Conservation (phyloP, 345 rosid species). For the Heritiera littoralis region DNA sequence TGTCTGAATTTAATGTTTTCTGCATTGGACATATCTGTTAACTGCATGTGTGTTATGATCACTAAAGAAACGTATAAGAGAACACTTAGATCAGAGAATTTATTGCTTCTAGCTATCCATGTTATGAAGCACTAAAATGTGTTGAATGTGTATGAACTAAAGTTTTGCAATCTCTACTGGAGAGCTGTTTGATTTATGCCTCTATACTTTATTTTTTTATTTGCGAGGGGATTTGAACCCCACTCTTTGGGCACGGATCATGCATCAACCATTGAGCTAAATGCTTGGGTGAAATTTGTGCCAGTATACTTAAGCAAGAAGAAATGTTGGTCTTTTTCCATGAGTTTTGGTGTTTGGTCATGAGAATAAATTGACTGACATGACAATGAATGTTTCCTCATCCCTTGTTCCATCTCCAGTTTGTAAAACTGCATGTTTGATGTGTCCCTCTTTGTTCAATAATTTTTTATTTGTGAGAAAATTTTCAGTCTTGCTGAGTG, state of each 20-base stretch:
- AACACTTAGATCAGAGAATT: not conserved
- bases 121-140: not conserved
- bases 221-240: too few relatives aligned
- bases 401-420: not conserved
- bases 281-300: not conserved
- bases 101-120: not conserved
- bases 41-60: not conserved
- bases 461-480: not conserved
- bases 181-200: not conserved
- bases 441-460: not conserved
- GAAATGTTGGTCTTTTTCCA: not conserved
- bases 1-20: slow-evolving; percentile 11
- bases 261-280: not conserved
- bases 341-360: not conserved
- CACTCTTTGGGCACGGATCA: too few relatives aligned
- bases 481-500: not conserved
- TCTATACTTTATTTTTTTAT: too few relatives aligned
- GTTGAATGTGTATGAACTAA: not conserved
- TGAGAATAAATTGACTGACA: not conserved
- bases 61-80: not conserved
- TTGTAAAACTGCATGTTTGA: slow-evolving; percentile 1
- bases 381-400: not conserved
- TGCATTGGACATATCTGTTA: not conserved
- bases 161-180: not conserved
- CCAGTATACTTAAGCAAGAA: not conserved